Evolutionary conservation across 1,284 basidiomycete species (phyloP).

Genomic region (Ceratobasidium sp.): DNA sequence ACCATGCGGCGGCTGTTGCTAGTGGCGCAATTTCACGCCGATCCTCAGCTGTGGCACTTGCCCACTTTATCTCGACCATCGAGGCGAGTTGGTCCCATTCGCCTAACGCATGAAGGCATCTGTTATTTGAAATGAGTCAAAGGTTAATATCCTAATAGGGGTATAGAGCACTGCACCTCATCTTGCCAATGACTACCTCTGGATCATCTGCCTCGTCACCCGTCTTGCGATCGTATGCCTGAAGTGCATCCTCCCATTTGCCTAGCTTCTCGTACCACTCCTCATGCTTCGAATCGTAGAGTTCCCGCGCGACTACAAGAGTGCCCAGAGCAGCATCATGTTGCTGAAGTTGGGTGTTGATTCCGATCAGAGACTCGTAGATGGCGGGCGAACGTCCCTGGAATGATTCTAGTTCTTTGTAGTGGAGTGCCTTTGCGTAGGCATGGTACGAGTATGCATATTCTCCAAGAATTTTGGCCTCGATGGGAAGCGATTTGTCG

Average conservation of each 20-base stretch:
- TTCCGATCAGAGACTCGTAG: slow-evolving; percentile 93
- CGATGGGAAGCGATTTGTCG: slow-evolving; percentile 94
- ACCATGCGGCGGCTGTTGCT: slow-evolving; percentile 97
- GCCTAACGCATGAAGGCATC: slow-evolving; percentile 91
- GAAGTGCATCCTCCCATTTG: slow-evolving; percentile 93
- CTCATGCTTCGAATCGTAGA: slow-evolving; percentile 87
- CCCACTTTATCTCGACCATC: slow-evolving; percentile 90
- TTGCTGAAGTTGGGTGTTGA: slow-evolving; percentile 97
- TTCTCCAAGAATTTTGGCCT: slow-evolving; percentile 90
- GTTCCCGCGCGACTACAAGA: slow-evolving; percentile 82
- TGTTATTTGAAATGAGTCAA: slow-evolving; percentile 11
- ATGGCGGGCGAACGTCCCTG: slow-evolving; percentile 75
- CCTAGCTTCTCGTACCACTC: slow-evolving; percentile 99
- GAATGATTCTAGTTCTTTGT: slow-evolving; percentile 98
- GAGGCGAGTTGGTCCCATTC: slow-evolving; percentile 94
- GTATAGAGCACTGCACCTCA: slow-evolving; percentile 59
- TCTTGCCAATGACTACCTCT: slow-evolving; percentile 82
- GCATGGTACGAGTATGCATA: slow-evolving; percentile 94
- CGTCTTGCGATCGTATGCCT: slow-evolving; percentile 83
- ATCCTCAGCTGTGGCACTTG: slow-evolving; percentile 80
- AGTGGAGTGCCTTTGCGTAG: slow-evolving; percentile 97
- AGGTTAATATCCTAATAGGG: background rate
- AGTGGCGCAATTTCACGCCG: slow-evolving; percentile 92
- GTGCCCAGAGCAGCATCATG: slow-evolving; percentile 97
- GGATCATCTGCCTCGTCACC: slow-evolving; percentile 70